Percentiles rank a stretch among this genome's conserved stretches.
These are phyloP conservation scores for Russula ochroleuca DNA, from an alignment of 768 basidiomycete species.

Conservation along the genomic window DNA sequence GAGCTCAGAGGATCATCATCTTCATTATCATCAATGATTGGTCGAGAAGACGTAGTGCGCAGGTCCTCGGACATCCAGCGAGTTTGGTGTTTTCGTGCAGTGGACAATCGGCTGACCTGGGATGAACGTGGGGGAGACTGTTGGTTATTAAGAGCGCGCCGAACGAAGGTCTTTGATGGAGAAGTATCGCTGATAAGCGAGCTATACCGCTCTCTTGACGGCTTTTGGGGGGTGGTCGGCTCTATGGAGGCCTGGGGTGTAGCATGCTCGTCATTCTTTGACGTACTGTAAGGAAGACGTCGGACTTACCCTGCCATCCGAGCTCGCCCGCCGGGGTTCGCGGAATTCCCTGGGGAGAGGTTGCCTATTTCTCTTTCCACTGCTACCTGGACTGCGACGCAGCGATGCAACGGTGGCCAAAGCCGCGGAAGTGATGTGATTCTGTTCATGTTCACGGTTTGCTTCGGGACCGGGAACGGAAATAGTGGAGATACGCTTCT, in stretches of 20 bases:
- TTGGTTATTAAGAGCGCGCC: conserved; percentile 21
- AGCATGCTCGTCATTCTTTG: neutral
- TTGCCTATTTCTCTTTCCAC: conserved; percentile 42
- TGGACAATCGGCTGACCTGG: conserved; percentile 40
- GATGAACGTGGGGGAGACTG: conserved; percentile 33
- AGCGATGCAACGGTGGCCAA: conserved; percentile 58
- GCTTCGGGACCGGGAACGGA: conserved; percentile 30
- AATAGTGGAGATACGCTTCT: conserved; percentile 42
- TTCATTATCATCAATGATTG: conserved; percentile 31
- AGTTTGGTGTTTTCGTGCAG: conserved; percentile 47
- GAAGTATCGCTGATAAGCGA: conserved; percentile 20
- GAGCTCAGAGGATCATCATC: conserved; percentile 28
- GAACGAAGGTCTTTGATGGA: conserved; percentile 27
- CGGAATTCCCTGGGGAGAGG: conserved; percentile 51
- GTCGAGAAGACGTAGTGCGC: conserved; percentile 25
- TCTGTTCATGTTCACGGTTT: conserved; percentile 32
- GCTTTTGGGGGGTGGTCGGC: conserved; percentile 27
- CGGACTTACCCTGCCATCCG: conserved; percentile 43
- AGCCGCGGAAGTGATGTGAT: conserved; percentile 52
- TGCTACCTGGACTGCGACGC: conserved; percentile 46
- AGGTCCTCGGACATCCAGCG: conserved; percentile 54
- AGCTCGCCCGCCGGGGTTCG: conserved; percentile 36
- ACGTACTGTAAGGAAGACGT: neutral
- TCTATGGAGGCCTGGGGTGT: conserved; percentile 18
- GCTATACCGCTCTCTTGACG: conserved; percentile 24